phyloP scores from a whole-genome alignment of 164 flowering plant genomes.

The Nymphaea colorata region DNA sequence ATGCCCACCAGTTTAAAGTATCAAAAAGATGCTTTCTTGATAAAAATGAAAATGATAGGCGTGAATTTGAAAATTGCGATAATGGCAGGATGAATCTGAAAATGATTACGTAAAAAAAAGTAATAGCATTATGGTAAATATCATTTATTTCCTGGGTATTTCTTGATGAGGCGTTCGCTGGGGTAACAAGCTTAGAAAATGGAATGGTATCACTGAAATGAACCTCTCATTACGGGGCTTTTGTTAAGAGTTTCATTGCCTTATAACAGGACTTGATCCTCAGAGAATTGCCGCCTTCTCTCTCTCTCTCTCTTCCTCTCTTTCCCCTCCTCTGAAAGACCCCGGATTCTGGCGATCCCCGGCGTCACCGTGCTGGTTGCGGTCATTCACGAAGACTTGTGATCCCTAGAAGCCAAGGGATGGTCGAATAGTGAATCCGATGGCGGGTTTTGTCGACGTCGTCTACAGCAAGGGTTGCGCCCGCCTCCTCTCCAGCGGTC shows the following conservation, averaged over 20 bases:
- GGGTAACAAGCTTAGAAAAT: too few species aligned
- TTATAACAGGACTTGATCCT: background rate
- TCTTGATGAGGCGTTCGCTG: too few species aligned
- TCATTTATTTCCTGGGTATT: background rate
- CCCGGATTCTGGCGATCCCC: background rate
- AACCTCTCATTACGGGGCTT: too few species aligned
- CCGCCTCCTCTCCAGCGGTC: constrained; percentile 28
- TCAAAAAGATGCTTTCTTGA: too few species aligned
- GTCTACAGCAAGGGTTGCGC: constrained; percentile 48
- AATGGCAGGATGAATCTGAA: too few species aligned
- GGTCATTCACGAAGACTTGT: background rate
- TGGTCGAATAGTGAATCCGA: background rate
- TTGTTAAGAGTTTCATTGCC: background rate
- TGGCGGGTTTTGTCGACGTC: constrained; percentile 29
- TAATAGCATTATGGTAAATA: background rate
- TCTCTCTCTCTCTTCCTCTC: background rate
- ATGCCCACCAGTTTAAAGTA: too few species aligned
- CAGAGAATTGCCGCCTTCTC: background rate
- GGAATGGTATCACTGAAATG: too few species aligned
- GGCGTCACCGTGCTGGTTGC: background rate
- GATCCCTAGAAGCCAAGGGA: background rate
- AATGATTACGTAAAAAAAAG: too few species aligned
- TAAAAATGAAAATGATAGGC: too few species aligned
- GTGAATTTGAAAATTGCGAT: too few species aligned
- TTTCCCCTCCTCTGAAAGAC: background rate